phyloP scores from a whole-genome alignment of 371 early-diverging fungal species.

The Saksenaea vasiformis region DNA sequence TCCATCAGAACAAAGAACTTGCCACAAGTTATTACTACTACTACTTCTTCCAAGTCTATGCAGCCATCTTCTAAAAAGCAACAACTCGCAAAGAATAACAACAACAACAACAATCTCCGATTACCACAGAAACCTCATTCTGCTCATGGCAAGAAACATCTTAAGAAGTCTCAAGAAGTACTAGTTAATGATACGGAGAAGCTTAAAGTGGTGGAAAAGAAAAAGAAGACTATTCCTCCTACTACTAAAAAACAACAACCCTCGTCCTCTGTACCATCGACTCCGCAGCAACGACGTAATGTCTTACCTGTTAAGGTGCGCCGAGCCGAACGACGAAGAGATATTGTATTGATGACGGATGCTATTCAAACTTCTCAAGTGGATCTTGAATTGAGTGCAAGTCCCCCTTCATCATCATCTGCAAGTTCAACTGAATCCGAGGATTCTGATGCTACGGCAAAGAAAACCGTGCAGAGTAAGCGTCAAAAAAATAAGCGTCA shows the following conservation, averaged over 20 bases:
- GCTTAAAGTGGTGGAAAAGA: conserved; percentile 8
- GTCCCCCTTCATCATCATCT: not conserved
- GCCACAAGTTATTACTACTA: not conserved
- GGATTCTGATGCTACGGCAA: conserved; percentile 12
- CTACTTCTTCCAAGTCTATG: not conserved
- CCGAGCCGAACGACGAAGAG: conserved; percentile 16
- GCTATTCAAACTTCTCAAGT: conserved; percentile 9
- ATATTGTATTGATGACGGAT: conserved; percentile 19
- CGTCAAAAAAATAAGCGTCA: conserved; percentile 2
- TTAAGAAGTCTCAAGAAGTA: not conserved
- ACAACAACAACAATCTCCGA: not conserved
- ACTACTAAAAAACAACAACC: conserved; percentile 7
- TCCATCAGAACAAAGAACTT: conserved; percentile 13
- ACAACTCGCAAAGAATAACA: not conserved
- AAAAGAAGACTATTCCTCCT: conserved; percentile 4
- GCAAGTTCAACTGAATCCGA: conserved; percentile 7
- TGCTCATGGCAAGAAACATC: conserved; percentile 31
- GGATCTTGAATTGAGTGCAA: conserved; percentile 5
- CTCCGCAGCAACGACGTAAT: conserved; percentile 3
- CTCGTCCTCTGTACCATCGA: conserved; percentile 6
- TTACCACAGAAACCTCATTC: conserved; percentile 15
- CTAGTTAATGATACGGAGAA: conserved; percentile 9
- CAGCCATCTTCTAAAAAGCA: conserved; percentile 1
- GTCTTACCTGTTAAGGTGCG: conserved; percentile 20
- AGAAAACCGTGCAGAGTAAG: conserved; percentile 6